Conservation (phyloP, 2,329 filamentous ascomycete genomes). For the Fusarium acutatum region DNA sequence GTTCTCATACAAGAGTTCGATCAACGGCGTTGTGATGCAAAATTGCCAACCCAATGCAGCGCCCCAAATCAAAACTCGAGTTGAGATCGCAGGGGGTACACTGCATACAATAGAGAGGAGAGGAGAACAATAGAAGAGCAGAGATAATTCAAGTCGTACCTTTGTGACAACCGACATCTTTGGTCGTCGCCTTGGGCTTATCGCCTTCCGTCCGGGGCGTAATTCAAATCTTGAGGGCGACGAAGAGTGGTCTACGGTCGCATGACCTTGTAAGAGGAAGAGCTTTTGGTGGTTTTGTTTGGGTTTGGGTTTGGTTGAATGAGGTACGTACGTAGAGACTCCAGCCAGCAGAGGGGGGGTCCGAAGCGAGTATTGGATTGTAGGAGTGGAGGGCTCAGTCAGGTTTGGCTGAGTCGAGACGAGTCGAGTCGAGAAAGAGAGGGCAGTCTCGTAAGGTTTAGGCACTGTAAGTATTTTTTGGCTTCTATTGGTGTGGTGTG, state of each 20-base stretch:
- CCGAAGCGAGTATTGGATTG: background rate
- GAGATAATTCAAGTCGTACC: slow-evolving; percentile 50
- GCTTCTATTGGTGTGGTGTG: slow-evolving; percentile 32
- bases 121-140: background rate
- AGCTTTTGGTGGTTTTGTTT: slow-evolving; percentile 26
- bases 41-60: slow-evolving; percentile 5
- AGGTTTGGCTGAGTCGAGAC: slow-evolving; percentile 8
- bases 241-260: slow-evolving; percentile 49
- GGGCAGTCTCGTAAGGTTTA: background rate
- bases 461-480: slow-evolving; percentile 20
- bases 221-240: slow-evolving; percentile 47
- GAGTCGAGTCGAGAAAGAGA: background rate
- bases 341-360: background rate
- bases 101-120: background rate
- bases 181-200: slow-evolving; percentile 54
- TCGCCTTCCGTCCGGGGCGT: slow-evolving; percentile 57
- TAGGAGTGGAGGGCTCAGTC: slow-evolving; percentile 17
- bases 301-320: background rate
- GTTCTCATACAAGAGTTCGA: background rate
- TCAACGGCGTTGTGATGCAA: slow-evolving; percentile 12
- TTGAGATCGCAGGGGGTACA: slow-evolving; percentile 2
- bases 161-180: slow-evolving; percentile 71
- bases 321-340: slow-evolving; percentile 7
- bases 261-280: slow-evolving; percentile 49
- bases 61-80: background rate